Evolutionary conservation across 139 green algal genomes (phyloP).

Genomic region (Picochlorum sp.): DNA sequence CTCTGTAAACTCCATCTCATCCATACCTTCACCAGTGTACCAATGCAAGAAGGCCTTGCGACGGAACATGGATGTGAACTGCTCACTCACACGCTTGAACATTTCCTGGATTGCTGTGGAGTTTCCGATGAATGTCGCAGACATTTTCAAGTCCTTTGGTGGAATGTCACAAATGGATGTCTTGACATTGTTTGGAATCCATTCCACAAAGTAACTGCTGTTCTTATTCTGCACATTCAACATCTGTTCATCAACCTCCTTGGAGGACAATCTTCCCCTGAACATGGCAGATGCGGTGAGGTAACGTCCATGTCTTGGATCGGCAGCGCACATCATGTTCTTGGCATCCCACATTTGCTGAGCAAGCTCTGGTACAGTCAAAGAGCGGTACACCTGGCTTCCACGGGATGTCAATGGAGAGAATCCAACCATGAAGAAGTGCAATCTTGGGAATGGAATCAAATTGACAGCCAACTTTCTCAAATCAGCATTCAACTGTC

Average conservation of each 20-base stretch:
- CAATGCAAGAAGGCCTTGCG: slow-evolving; percentile 96
- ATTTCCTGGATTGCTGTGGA: slow-evolving; percentile 92
- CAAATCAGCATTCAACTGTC: slow-evolving; percentile 87
- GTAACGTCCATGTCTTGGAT: slow-evolving; percentile 92
- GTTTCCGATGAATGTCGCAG: slow-evolving; percentile 93
- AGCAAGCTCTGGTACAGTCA: slow-evolving; percentile 86
- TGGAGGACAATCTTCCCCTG: slow-evolving; percentile 78
- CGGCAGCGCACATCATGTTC: slow-evolving; percentile 98
- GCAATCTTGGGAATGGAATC: slow-evolving; percentile 89
- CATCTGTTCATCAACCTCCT: slow-evolving; percentile 92
- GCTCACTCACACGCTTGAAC: slow-evolving; percentile 78
- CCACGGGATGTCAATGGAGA: slow-evolving; percentile 83
- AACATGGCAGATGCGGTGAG: slow-evolving; percentile 83
- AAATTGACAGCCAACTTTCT: slow-evolving; percentile 89
- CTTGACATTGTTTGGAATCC: slow-evolving; percentile 99
- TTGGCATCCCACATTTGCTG: slow-evolving; percentile 98
- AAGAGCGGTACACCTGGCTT: slow-evolving; percentile 84
- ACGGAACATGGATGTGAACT: slow-evolving; percentile 97
- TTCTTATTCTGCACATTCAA: slow-evolving; percentile 74
- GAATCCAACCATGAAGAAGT: slow-evolving; percentile 96
- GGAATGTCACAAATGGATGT: slow-evolving; percentile 92
- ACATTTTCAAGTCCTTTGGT: slow-evolving; percentile 93
- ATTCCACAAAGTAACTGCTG: slow-evolving; percentile 92
- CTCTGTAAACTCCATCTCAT: slow-evolving; percentile 99
- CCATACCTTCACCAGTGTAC: slow-evolving; percentile 96